Evolutionary conservation across 306 rosid genomes (phyloP), one percentile per base, ranked within the genome.

Genomic region (Betula pendula): DNA sequence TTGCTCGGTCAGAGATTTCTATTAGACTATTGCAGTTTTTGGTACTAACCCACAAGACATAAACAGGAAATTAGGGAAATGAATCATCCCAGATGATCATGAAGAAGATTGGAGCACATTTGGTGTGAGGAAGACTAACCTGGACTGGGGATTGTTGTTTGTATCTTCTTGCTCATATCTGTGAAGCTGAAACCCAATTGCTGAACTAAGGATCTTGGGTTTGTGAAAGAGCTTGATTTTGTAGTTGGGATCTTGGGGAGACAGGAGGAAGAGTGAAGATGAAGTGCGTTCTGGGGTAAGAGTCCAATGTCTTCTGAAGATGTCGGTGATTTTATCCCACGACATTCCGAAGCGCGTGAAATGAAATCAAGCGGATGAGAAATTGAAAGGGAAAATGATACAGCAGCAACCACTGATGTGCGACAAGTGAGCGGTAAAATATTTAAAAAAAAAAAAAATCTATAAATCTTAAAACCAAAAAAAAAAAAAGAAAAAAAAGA

Each of bases 51-150:
- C 69, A 68, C 51, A 4, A 72, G n/a, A 43, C 22, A 49, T 59
- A 76, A 62, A 76, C 65, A 75, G 40, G 76, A 59, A 68, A 51
- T 24, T 49, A 69, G 75, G 9, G 20, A n/a, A 44, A 65, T 6
- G 53, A 76, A 72, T 65, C 33, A 78, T 75, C 13, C 74, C 55
- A 68, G 60, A 75, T 79, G 78, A 81, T 14, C 3, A 70, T 22
- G 68, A 15, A 68, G 42, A 72, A 55, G 66, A 77, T 35, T 9
- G 35, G 51, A 56, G 22, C 72, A 68, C 75, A 71, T 45, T 31
- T 22, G 16, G 24, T 52, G 66, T 6, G 49, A 69, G 75, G 47
- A 19, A 65, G 70, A 38, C 70, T 33, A 65, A 65, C 70, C 70
- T 65, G 70, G 38, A 35, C 14, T 62, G 15, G 68, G 44, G 42